Percentiles rank a stretch among this genome's conserved stretches.
phyloP scores from a whole-genome alignment of 179 eudicot species.

The Beta corolliflora region DNA sequence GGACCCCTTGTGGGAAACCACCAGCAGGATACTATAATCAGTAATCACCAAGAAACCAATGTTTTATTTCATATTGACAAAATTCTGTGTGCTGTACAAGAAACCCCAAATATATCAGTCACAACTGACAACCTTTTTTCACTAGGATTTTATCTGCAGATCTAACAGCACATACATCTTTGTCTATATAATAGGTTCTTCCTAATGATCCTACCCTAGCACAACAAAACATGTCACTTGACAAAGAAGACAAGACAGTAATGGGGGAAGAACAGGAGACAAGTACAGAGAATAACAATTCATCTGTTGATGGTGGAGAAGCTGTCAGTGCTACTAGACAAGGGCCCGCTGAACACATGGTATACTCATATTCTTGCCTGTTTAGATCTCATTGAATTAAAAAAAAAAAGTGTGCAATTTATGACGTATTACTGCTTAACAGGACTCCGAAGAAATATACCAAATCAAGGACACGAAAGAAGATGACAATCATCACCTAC shows the following conservation, averaged over 20 bases:
- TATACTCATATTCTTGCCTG: neutral
- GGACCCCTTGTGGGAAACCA: neutral
- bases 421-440: neutral
- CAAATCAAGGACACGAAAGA: neutral
- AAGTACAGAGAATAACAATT: neutral
- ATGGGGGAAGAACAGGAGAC: neutral
- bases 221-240: neutral
- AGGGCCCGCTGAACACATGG: neutral
- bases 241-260: neutral
- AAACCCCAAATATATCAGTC: neutral
- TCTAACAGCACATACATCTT: neutral
- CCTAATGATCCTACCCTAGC: neutral
- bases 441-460: slow-evolving; percentile 2
- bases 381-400: neutral
- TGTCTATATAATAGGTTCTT: neutral
- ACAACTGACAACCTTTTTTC: too few relatives aligned
- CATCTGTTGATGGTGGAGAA: neutral
- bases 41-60: neutral
- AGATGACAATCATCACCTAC: neutral
- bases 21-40: neutral
- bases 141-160: neutral
- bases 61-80: neutral
- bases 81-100: too few relatives aligned
- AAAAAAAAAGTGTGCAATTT: neutral
- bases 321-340: neutral